Conservation (phyloP, 2,329 filamentous ascomycete genomes). For the Plectosphaerella plurivora region DNA sequence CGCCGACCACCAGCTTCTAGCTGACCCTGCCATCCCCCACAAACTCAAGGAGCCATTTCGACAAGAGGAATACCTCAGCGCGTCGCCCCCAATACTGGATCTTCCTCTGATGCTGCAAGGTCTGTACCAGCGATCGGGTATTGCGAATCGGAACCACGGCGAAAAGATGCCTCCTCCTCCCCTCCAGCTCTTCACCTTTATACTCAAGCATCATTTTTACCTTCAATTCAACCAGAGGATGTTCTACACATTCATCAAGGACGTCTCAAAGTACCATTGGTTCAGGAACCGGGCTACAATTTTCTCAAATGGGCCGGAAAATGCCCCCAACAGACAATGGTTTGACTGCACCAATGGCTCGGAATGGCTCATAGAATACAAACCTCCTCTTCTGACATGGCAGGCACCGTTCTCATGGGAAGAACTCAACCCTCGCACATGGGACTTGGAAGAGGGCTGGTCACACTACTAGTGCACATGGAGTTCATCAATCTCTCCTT, state of each 20-base stretch:
- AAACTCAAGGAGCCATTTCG: background rate
- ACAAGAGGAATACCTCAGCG: background rate
- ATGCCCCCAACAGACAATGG: background rate
- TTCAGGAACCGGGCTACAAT: background rate
- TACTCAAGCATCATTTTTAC: background rate
- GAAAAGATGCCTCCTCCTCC: background rate
- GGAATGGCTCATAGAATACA: background rate
- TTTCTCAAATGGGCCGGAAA: background rate
- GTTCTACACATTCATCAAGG: background rate
- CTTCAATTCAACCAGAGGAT: background rate
- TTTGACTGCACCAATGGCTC: background rate
- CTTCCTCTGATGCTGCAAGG: background rate
- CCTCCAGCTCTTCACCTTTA: background rate
- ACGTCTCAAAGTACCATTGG: background rate
- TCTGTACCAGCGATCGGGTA: background rate
- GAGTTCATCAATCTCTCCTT: too few species aligned
- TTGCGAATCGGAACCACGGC: background rate
- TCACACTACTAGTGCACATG: background rate
- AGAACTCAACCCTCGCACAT: background rate
- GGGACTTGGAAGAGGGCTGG: background rate
- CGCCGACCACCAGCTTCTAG: background rate
- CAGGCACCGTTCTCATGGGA: background rate
- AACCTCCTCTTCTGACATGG: background rate
- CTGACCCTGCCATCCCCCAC: background rate
- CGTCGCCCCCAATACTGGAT: background rate